phyloP scores from a whole-genome alignment of 495 filamentous ascomycete species.

The Margaritispora aquatica region DNA sequence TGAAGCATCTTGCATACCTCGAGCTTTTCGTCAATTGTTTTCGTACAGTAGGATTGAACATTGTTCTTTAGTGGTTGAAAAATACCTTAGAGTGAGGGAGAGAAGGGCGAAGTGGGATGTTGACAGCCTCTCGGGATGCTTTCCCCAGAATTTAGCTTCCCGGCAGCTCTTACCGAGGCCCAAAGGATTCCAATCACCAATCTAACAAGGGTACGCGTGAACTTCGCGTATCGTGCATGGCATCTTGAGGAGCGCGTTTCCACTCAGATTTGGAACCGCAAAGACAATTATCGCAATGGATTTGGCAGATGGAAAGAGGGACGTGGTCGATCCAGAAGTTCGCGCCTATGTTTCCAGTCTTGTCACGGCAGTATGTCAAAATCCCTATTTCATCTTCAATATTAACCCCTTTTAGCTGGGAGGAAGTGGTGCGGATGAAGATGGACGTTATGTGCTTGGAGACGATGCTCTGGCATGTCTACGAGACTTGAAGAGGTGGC shows the following conservation, averaged over 20 bases:
- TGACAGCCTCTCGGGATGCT: too few species aligned
- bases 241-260: not conserved
- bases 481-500: slow-evolving; percentile 88
- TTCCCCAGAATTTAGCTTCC: slow-evolving; percentile 12
- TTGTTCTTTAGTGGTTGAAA: slow-evolving; percentile 2
- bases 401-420: slow-evolving; percentile 57
- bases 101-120: not conserved
- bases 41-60: slow-evolving; percentile 19
- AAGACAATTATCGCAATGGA: slow-evolving; percentile 34
- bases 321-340: slow-evolving; percentile 78
- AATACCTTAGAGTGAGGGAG: not conserved
- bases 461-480: slow-evolving; percentile 90
- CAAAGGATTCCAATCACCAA: not conserved
- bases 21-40: slow-evolving; percentile 22
- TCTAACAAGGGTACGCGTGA: slow-evolving; percentile 10
- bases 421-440: slow-evolving; percentile 74
- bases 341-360: slow-evolving; percentile 87
- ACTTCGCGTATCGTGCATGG: not conserved
- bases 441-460: slow-evolving; percentile 79
- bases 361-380: slow-evolving; percentile 72
- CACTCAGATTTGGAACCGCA: not conserved
- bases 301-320: slow-evolving; percentile 40
- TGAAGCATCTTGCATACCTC: slow-evolving; percentile 43
- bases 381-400: not conserved
- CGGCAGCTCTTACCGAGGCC: not conserved